Percentiles rank a stretch among this genome's conserved stretches.
These are phyloP conservation scores for Epipyxis sp. DNA, from an alignment of 108 stramenopile genomes.

Conservation along the genomic window DNA sequence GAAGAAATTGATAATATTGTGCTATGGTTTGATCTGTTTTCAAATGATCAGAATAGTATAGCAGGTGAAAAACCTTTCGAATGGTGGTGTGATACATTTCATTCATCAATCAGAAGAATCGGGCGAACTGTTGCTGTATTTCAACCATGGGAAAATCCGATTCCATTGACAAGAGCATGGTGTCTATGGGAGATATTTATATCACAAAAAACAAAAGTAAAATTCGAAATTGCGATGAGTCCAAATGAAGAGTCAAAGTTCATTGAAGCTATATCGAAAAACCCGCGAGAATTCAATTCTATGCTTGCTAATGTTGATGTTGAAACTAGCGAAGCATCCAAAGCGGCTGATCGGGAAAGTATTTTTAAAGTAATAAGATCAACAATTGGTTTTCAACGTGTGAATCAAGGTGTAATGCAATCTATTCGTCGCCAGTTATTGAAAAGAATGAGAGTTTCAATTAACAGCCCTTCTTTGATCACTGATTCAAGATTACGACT, in stretches of 20 bases:
- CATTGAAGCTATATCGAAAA: not conserved
- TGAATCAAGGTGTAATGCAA: too few relatives aligned
- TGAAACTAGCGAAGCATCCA: constrained; percentile 11
- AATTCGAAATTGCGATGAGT: constrained; percentile 18
- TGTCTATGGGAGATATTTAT: constrained; percentile 4
- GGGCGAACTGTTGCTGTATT: too few relatives aligned
- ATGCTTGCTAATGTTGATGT: not conserved
- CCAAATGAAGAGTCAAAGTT: not conserved
- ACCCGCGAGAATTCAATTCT: not conserved
- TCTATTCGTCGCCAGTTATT: too few relatives aligned
- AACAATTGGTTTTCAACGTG: constrained; percentile 11
- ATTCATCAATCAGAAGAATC: not conserved
- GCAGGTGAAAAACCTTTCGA: not conserved
- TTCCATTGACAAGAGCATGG: constrained; percentile 27
- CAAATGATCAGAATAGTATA: constrained; percentile 2
- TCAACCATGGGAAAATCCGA: constrained; percentile 7
- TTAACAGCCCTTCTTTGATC: too few relatives aligned
- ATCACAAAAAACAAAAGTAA: not conserved
- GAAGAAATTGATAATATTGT: not conserved
- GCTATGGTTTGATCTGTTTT: constrained; percentile 22
- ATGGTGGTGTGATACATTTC: constrained; percentile 15
- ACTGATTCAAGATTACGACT: too few relatives aligned
- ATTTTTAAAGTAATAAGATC: not conserved
- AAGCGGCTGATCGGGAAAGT: not conserved
- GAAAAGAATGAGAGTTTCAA: too few relatives aligned